Evolutionary conservation across 2,329 filamentous ascomycete species (phyloP), one percentile per base, ranked within the genome.

Genomic region (Chlorencoelia australis): DNA sequence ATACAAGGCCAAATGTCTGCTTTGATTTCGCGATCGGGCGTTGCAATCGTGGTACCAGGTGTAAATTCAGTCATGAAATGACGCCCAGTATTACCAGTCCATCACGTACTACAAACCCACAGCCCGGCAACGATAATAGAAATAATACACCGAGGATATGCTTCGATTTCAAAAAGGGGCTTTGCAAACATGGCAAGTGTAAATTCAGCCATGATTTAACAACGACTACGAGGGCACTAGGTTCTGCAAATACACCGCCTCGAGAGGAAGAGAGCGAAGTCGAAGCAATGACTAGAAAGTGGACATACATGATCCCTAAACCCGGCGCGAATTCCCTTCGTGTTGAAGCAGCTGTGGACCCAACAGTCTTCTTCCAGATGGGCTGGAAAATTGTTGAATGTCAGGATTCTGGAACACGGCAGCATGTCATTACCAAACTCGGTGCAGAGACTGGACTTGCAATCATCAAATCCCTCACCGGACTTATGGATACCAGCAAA

Each of bases 221-320:
- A 30, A 29, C 34, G 20, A 35, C 14, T 16, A 31, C 42, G 26
- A 27, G 27, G 43, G 41, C 36, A 33, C 39, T 38, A 39, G 13
- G 33, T 33, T 46, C 17, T 24, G 30, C 39, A 15, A 33, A 32
- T 37, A 42, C 41, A 13, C 29, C 14, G 30, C 39, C 42, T 35
- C 33, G 11, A 31, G 39, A 34, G 28, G 40, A 50, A 31, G 41
- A 51, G 31, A 48, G 30, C 26, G 41, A 43, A 45, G 33, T 27
- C 33, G 45, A 51, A 39, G 40, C 37, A 35, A 35, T 13, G 33
- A 45, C 30, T 32, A 42, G 43, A 40, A 47, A 42, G 40, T 51
- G 45, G 47, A 45, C 35, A 43, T 48, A 46, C 26, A 47, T 48
- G 42, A 49, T 51, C 41, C 47, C 48, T 13, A 46, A 42, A 37